Base-by-base conservation (phyloP, 2,329 filamentous ascomycete genomes). In the Dothideomycetes sp. region DNA sequence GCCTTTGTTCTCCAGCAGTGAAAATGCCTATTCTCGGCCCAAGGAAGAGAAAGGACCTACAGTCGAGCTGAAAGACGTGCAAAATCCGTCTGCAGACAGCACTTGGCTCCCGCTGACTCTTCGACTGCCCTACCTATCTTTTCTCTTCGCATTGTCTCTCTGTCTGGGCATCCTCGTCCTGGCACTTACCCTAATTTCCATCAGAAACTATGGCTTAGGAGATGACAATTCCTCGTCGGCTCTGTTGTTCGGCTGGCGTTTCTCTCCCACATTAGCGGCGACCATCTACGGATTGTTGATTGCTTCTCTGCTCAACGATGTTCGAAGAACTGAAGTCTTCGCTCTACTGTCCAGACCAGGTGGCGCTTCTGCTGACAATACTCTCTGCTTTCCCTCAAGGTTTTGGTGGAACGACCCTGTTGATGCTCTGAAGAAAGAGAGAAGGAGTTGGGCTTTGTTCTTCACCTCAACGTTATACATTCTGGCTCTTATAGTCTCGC, bases 81-180 rank as follows among this genome's bases (percentile, higher is more conserved):
- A n/a, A n/a, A n/a, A n/a, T n/a, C n/a, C n/a, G n/a, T n/a, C n/a
- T n/a, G n/a, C n/a, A n/a, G n/a, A n/a, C n/a, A n/a, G n/a, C n/a
- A n/a, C n/a, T n/a, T 36, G 33, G 33, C 23, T 36, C 9, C 33
- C 33, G 5, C 5, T 36, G 10, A 36, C 33, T 19, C 16, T 36
- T 3, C 16, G 33, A n/a, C 12, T 36, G 5, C 33, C 33, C 3
- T 36, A 28, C 18, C 11, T 36, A 12, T 12, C 7, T 1, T 28
- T 36, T n/a, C 23, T 36, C 5, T 13, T 28, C 16, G 11, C 7
- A 7, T 6, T 19, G 5, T 36, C 33, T 7, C 16, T 27, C 8
- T 3, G 4, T 7, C 33, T 36, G 2, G 23, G 23, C 9, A 1
- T 5, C 3, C 1, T 28, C 2, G 33, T 28, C 1, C 12, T n/a